Conservation (phyloP, 352 stramenopile species). For the Phytophthora sp. region DNA sequence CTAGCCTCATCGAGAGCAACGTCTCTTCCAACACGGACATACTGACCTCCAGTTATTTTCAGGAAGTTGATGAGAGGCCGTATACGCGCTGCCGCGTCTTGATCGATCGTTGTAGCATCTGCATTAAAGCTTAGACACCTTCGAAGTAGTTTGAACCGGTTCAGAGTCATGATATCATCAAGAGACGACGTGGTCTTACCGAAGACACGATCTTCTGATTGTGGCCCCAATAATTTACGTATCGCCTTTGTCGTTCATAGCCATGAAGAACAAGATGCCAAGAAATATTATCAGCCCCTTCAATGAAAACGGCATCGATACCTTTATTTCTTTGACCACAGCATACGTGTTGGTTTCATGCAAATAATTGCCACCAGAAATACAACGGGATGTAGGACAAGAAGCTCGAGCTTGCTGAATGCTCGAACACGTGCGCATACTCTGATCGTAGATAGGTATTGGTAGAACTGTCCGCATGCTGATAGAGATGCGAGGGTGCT, state of each 20-base stretch:
- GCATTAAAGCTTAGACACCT: not conserved
- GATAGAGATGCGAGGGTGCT: not conserved
- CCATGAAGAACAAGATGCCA: constrained; percentile 3
- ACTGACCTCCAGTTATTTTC: not conserved
- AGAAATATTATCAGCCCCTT: constrained; percentile 1
- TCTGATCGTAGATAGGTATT: not conserved
- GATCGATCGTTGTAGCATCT: too few species aligned
- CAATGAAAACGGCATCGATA: not conserved
- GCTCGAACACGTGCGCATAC: not conserved
- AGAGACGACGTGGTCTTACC: not conserved
- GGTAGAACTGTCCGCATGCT: not conserved
- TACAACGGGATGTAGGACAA: too few species aligned
- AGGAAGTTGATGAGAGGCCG: not conserved
- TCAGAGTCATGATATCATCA: not conserved
- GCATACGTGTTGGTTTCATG: not conserved
- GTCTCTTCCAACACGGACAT: not conserved
- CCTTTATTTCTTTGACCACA: not conserved
- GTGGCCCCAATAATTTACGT: not conserved
- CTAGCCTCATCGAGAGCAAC: constrained; percentile 10
- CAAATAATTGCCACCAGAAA: not conserved
- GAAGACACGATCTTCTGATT: not conserved
- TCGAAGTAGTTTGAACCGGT: too few species aligned
- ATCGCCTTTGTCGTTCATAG: constrained; percentile 2
- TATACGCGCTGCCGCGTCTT: not conserved
- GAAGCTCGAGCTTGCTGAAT: not conserved